Evolutionary conservation across 371 early-diverging fungal genomes (phyloP).

Genomic region (Mortierella sp.): DNA sequence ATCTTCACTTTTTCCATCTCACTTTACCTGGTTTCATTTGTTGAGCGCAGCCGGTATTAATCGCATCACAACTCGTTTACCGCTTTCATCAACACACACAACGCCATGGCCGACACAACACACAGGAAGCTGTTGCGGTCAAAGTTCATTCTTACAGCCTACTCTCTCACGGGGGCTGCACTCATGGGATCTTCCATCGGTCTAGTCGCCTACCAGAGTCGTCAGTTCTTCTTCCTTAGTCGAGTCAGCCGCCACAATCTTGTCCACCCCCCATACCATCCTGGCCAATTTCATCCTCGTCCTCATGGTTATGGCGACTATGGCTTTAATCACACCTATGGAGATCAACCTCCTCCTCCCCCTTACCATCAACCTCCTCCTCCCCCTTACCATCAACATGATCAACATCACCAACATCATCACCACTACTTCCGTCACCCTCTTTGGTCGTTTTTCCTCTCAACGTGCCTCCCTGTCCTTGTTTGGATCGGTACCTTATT

Average conservation of each 20-base stretch:
- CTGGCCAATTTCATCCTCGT: not conserved
- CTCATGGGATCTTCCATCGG: conserved; percentile 52
- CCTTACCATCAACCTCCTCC: not conserved
- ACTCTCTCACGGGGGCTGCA: conserved; percentile 35
- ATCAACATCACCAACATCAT: conserved; percentile 3
- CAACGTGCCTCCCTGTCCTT: conserved; percentile 30
- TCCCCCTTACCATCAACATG: not conserved
- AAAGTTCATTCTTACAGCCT: conserved; percentile 36
- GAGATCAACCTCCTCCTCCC: no score
- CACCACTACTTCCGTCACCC: conserved; percentile 1
- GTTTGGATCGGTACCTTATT: conserved; percentile 22
- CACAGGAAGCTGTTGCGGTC: conserved; percentile 6
- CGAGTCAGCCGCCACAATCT: not conserved
- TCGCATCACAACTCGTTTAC: no score
- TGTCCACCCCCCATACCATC: conserved; percentile 6
- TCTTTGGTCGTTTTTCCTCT: conserved; percentile 2
- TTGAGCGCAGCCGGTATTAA: no score
- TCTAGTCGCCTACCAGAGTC: conserved; percentile 38
- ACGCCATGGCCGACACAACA: not conserved
- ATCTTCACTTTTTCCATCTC: no score
- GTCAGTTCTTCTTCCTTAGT: conserved; percentile 30
- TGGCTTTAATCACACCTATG: not conserved
- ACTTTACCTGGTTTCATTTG: no score
- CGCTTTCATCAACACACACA: not conserved
- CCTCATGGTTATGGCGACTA: not conserved